Conservation (phyloP, 2,329 filamentous ascomycete species). For the Talaromyces amestolkiae region DNA sequence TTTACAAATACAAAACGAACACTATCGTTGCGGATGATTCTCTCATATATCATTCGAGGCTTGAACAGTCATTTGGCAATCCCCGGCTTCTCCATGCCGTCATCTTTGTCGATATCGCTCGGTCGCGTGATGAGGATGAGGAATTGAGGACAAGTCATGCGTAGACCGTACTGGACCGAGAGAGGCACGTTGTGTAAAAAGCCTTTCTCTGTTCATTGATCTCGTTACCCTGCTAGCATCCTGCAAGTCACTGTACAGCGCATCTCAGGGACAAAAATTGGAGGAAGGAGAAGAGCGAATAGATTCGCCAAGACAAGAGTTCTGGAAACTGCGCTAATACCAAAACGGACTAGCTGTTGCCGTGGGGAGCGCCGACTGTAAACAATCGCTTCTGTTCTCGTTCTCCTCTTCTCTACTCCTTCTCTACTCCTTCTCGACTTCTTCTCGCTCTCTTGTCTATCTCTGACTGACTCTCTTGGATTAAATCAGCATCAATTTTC, state of each 20-base stretch:
- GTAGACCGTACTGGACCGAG: not conserved
- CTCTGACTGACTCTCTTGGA: not conserved
- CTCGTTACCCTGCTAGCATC: not conserved
- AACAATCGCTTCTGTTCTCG: conserved; percentile 1
- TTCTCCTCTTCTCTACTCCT: conserved; percentile 5
- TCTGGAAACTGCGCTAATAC: not conserved
- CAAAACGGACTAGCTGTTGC: conserved; percentile 5
- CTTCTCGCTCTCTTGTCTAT: not conserved
- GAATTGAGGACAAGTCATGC: not conserved
- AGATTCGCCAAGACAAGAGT: not conserved
- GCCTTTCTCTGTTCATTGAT: too few species aligned
- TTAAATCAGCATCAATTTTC: not conserved
- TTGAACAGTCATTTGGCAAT: not conserved
- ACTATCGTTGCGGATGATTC: not conserved
- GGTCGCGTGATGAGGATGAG: not conserved
- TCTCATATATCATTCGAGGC: not conserved
- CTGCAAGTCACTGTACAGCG: not conserved
- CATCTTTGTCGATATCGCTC: not conserved
- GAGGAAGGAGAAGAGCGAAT: not conserved
- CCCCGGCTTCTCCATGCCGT: not conserved
- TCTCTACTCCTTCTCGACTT: not conserved
- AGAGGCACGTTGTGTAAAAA: not conserved
- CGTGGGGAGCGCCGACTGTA: conserved; percentile 11
- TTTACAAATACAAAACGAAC: too few species aligned
- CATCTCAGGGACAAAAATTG: not conserved